phyloP scores from a whole-genome alignment of 2,329 filamentous ascomycete species.

The Ascochyta viciae-villosae region DNA sequence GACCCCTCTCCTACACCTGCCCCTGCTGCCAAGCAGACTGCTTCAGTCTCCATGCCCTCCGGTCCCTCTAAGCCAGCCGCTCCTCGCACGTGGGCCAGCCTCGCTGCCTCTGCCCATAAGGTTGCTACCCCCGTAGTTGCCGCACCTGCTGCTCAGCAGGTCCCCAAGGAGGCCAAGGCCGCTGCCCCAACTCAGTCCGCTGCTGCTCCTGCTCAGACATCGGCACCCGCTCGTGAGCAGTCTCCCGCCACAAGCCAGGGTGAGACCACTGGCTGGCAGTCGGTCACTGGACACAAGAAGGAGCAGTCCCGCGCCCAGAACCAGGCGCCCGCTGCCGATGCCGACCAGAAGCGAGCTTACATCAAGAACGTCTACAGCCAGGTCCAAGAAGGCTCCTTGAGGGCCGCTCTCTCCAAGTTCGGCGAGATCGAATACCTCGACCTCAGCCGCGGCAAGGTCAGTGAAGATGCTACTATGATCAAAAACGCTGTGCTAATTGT shows the following conservation, averaged over 20 bases:
- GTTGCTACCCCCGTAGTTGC: slow-evolving; percentile 53
- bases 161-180: slow-evolving; percentile 45
- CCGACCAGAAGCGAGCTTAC: slow-evolving; percentile 82
- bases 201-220: slow-evolving; percentile 36
- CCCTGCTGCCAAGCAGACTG: slow-evolving; percentile 58
- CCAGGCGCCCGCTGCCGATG: slow-evolving; percentile 67
- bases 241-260: slow-evolving; percentile 56
- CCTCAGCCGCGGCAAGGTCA: slow-evolving; percentile 77
- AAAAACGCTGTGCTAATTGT: slow-evolving; percentile 22
- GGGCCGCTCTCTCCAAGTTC: slow-evolving; percentile 72
- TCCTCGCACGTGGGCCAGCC: slow-evolving; percentile 76
- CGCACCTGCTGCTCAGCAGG: slow-evolving; percentile 41
- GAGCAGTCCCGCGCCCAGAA: slow-evolving; percentile 79
- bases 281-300: slow-evolving; percentile 79
- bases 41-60: slow-evolving; percentile 64
- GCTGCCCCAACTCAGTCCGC: slow-evolving; percentile 43
- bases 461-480: slow-evolving; percentile 23
- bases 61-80: slow-evolving; percentile 62
- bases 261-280: slow-evolving; percentile 81
- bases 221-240: slow-evolving; percentile 46
- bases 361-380: slow-evolving; percentile 96
- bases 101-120: slow-evolving; percentile 61
- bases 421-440: slow-evolving; percentile 70
- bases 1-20: slow-evolving; percentile 66
- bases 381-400: slow-evolving; percentile 77